phyloP scores from a whole-genome alignment of 1,284 basidiomycete species.

The Sporisorium iseilematis-ciliati region DNA sequence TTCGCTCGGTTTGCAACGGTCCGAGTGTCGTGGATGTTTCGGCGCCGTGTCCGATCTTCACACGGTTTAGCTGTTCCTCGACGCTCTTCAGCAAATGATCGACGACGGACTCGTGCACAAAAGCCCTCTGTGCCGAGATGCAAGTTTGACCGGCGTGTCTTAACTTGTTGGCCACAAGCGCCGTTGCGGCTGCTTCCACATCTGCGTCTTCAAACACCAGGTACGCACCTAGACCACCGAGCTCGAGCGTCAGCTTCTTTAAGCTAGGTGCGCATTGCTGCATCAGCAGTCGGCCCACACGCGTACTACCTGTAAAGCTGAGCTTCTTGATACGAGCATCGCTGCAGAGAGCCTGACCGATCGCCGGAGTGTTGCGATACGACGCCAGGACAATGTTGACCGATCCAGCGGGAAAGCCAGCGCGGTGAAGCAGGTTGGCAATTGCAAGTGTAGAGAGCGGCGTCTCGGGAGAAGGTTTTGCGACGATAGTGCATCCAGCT shows the following conservation, averaged over 20 bases:
- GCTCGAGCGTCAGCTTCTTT: constrained; percentile 79
- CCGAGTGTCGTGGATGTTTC: constrained; percentile 84
- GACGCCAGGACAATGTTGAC: constrained; percentile 92
- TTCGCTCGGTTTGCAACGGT: constrained; percentile 88
- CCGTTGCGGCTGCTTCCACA: constrained; percentile 89
- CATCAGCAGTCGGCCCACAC: constrained; percentile 91
- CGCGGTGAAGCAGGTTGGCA: constrained; percentile 83
- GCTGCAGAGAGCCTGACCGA: constrained; percentile 77
- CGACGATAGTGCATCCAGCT: constrained; percentile 93
- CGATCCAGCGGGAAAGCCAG: constrained; percentile 92
- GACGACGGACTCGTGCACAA: constrained; percentile 78
- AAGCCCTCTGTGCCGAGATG: constrained; percentile 72
- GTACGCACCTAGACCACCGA: constrained; percentile 86
- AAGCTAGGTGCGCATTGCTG: constrained; percentile 84
- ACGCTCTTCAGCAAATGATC: constrained; percentile 86
- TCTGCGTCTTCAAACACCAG: constrained; percentile 98
- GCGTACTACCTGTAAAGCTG: constrained; percentile 92
- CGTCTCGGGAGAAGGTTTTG: constrained; percentile 95
- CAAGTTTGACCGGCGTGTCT: constrained; percentile 91
- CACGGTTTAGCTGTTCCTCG: constrained; percentile 83
- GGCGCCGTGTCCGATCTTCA: constrained; percentile 92
- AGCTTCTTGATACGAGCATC: constrained; percentile 82
- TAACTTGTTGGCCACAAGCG: constrained; percentile 89
- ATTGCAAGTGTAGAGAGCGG: constrained; percentile 92
- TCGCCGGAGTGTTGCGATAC: constrained; percentile 76